Percentiles rank a stretch among this genome's conserved stretches.
phyloP scores from a whole-genome alignment of 305 asterid genomes.

The Galium porrigens region DNA sequence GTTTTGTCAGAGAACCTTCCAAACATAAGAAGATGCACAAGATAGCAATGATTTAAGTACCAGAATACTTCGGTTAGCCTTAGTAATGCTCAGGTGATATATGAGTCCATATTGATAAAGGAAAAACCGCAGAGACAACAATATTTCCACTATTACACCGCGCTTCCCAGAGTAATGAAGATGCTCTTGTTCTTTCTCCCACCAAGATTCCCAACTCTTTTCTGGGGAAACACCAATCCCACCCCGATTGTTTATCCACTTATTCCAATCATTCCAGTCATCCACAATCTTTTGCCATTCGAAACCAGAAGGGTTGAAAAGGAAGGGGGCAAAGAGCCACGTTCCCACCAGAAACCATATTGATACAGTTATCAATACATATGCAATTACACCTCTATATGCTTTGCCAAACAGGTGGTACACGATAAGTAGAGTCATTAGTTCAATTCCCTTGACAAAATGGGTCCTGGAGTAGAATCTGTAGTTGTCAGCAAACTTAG shows the following conservation, averaged over 20 bases:
- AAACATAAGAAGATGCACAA: neutral
- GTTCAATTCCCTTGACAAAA: slow-evolving; percentile 80
- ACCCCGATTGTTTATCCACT: slow-evolving; percentile 83
- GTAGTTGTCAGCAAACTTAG: slow-evolving; percentile 83
- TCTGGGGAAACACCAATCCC: slow-evolving; percentile 86
- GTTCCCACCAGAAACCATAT: slow-evolving; percentile 83
- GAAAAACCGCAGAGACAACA: slow-evolving; percentile 74
- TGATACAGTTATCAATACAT: slow-evolving; percentile 60
- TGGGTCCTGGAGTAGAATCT: slow-evolving; percentile 81
- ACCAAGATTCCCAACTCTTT: slow-evolving; percentile 99
- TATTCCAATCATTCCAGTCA: slow-evolving; percentile 92
- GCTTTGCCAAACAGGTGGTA: slow-evolving; percentile 72
- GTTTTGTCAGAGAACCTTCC: neutral
- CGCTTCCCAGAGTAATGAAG: slow-evolving; percentile 59
- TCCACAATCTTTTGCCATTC: slow-evolving; percentile 95
- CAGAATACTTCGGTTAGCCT: slow-evolving; percentile 35
- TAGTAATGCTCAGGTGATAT: slow-evolving; percentile 71
- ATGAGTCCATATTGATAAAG: slow-evolving; percentile 76
- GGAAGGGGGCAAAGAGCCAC: slow-evolving; percentile 93
- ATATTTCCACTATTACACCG: slow-evolving; percentile 60
- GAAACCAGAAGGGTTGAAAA: slow-evolving; percentile 87
- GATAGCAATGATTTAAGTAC: slow-evolving; percentile 25
- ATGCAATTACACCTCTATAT: slow-evolving; percentile 48
- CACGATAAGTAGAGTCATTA: slow-evolving; percentile 74
- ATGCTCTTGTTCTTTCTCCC: slow-evolving; percentile 89